These are phyloP conservation scores for Fomitiporia mediterranea DNA, from an alignment of 1,284 basidiomycete species.

Conservation along the genomic window DNA sequence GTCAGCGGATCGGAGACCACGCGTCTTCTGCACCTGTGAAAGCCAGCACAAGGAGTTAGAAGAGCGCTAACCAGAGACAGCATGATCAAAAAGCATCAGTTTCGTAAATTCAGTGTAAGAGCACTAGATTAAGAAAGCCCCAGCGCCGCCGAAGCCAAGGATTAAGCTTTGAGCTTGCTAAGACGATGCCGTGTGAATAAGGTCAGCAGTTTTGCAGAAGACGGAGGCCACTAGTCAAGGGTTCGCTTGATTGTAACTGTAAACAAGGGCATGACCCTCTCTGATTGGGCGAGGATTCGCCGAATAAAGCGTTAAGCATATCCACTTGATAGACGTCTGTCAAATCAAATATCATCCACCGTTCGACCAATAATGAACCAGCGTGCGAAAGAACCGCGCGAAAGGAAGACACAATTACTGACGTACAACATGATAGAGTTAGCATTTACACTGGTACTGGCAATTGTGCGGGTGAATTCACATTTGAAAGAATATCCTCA, in stretches of 20 bases:
- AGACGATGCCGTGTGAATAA: background rate
- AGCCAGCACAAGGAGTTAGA: background rate
- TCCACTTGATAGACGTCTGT: background rate
- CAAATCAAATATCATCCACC: background rate
- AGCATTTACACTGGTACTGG: background rate
- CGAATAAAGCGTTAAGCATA: background rate
- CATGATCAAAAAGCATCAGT: background rate
- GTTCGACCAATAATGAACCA: background rate
- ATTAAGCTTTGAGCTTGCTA: background rate
- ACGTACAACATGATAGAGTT: background rate
- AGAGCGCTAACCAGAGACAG: background rate
- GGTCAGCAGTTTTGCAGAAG: background rate
- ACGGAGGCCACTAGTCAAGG: background rate
- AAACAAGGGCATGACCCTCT: background rate
- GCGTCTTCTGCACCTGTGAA: background rate
- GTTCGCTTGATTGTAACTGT: background rate
- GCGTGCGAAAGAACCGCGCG: background rate
- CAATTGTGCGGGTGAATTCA: background rate
- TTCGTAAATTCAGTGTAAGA: background rate
- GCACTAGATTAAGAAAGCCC: background rate
- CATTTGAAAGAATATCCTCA: background rate
- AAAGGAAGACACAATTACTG: background rate
- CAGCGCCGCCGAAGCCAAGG: background rate
- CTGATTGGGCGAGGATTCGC: background rate
- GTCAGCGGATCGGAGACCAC: background rate